phyloP scores from a whole-genome alignment of 306 rosid species.

The Quercus engelmannii region DNA sequence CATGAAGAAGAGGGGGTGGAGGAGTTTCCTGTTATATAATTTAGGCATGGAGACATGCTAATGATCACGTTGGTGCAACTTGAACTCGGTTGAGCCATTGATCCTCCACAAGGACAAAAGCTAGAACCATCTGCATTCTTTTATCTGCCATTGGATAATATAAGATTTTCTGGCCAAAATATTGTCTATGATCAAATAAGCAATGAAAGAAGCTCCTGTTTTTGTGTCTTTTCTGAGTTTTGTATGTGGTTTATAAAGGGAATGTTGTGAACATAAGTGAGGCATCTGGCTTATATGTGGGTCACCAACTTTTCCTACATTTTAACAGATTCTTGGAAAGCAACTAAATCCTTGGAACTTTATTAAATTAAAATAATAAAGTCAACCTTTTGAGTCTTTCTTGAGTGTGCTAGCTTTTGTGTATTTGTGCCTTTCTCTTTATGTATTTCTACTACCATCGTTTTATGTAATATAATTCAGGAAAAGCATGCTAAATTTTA shows the following conservation, averaged over 20 bases:
- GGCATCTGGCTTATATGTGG: constrained; percentile 16
- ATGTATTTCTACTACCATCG: neutral
- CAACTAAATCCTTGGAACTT: constrained; percentile 13
- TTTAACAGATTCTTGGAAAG: constrained; percentile 24
- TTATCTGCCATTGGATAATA: constrained; percentile 28
- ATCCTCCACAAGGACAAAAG: constrained; percentile 20
- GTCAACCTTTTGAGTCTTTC: constrained; percentile 25
- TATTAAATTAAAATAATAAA: constrained; percentile 29
- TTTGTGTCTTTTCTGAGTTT: constrained; percentile 12
- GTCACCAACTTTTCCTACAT: constrained; percentile 27
- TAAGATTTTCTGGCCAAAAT: neutral
- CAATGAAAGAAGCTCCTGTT: neutral
- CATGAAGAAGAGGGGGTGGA: constrained; percentile 45
- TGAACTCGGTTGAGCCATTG: constrained; percentile 46
- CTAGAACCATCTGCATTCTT: constrained; percentile 16
- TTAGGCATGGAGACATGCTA: constrained; percentile 54
- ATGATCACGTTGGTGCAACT: constrained; percentile 46
- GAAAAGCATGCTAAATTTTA: no score
- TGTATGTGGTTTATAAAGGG: constrained; percentile 21
- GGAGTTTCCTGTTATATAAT: constrained; percentile 43
- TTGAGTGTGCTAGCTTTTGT: constrained; percentile 15
- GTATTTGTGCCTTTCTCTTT: constrained; percentile 12
- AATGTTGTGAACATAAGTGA: constrained; percentile 19
- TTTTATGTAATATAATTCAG: no score
- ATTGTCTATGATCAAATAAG: neutral